Conservation (phyloP, 495 filamentous ascomycete species). For the Penicillium coffeae region DNA sequence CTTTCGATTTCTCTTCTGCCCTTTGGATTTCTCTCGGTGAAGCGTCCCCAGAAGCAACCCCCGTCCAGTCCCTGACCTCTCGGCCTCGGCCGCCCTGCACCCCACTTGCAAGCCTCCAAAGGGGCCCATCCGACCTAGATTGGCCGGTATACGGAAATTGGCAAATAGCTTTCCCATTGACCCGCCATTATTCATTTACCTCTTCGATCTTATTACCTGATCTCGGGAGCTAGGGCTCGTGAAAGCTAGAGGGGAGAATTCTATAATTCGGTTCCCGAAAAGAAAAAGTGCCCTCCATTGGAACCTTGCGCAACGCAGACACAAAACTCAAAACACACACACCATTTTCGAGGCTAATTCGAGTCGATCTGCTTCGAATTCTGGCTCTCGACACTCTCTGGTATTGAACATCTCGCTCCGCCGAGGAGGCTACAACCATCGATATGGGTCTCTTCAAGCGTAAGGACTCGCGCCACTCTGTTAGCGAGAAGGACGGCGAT, state of each 20-base stretch:
- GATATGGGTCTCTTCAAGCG: conserved; percentile 63
- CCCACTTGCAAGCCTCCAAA: conserved; percentile 6
- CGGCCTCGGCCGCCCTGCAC: not conserved
- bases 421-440: conserved; percentile 1
- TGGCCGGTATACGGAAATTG: conserved; percentile 13
- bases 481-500: conserved; percentile 44
- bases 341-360: not conserved
- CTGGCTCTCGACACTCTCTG: no score
- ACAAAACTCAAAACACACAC: not conserved
- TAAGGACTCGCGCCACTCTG: conserved; percentile 53
- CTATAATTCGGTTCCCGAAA: not conserved
- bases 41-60: not conserved
- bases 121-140: conserved; percentile 10
- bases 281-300: not conserved
- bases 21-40: no score
- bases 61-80: not conserved
- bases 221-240: not conserved
- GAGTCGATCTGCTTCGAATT: not conserved
- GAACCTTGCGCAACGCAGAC: not conserved
- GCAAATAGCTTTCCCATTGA: conserved; percentile 12
- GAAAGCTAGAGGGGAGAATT: not conserved
- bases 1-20: no score
- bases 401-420: no score
- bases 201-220: not conserved
- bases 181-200: conserved; percentile 6